Conservation (phyloP, 2,329 filamentous ascomycete genomes). For the Aspergillus tubingensis region DNA sequence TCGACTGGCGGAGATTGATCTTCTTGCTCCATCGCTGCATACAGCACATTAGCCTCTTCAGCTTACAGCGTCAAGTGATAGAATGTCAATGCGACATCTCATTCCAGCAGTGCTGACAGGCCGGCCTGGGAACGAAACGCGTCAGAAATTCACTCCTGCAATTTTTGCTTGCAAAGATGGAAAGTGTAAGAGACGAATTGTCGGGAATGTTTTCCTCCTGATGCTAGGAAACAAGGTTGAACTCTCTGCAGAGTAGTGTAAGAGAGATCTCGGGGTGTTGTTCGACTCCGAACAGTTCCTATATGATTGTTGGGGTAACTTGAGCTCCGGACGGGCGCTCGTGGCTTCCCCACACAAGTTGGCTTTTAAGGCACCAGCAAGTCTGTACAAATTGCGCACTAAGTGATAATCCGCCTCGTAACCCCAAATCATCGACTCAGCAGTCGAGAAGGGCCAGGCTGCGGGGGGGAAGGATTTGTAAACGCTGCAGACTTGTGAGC, state of each 20-base stretch:
- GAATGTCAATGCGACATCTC: background rate
- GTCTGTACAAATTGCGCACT: background rate
- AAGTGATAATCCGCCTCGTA: background rate
- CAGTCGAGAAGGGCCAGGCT: background rate
- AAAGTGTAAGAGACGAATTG: background rate
- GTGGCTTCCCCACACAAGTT: conserved; percentile 7
- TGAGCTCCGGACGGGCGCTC: conserved; percentile 1
- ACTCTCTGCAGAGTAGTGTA: background rate
- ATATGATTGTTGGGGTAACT: conserved; percentile 1
- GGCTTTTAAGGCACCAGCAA: background rate
- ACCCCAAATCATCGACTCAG: background rate
- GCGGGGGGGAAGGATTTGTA: background rate
- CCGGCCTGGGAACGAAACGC: background rate
- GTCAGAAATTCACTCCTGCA: background rate
- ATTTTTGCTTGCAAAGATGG: background rate
- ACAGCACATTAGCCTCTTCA: background rate
- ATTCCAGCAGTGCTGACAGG: background rate
- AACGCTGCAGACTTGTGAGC: background rate
- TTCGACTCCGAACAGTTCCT: background rate
- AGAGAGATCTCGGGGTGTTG: background rate
- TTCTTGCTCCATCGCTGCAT: conserved; percentile 18
- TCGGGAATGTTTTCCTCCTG: background rate
- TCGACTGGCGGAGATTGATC: conserved; percentile 20
- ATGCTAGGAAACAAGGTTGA: background rate
- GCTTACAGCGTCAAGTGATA: background rate